Evolutionary conservation across 441 rosid species (phyloP).

Genomic region (Populus trichocarpa): DNA sequence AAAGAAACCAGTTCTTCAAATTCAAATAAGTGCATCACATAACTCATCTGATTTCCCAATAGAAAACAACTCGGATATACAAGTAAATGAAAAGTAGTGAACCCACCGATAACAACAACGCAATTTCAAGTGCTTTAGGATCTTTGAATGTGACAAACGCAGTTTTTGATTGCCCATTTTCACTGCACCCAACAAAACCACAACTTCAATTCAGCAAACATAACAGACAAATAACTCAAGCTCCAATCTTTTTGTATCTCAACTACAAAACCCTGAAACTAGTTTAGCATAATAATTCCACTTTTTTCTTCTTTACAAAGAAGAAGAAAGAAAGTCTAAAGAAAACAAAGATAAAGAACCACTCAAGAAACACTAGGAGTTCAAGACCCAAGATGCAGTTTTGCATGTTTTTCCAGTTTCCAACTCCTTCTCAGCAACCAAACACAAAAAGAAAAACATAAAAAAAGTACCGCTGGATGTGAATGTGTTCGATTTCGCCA

Average conservation of each 20-base stretch:
- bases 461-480: constrained; percentile 48
- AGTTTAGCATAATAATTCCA: not conserved
- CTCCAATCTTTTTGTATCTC: not conserved
- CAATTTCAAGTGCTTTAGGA: constrained; percentile 88
- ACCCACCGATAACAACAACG: constrained; percentile 79
- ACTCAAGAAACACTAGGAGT: not conserved
- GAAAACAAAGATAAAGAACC: too few species aligned
- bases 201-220: constrained; percentile 12
- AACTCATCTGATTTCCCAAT: not conserved
- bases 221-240: not conserved
- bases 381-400: not conserved
- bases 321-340: not conserved
- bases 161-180: constrained; percentile 47
- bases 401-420: not conserved
- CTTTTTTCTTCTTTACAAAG: not conserved
- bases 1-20: not conserved
- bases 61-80: not conserved
- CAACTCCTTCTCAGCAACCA: not conserved
- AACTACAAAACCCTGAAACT: not conserved
- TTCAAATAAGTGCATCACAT: not conserved
- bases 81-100: not conserved
- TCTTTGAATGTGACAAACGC: constrained; percentile 88
- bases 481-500: constrained; percentile 74
- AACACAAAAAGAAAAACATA: not conserved
- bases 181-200: constrained; percentile 38